Evolutionary conservation across 2,329 filamentous ascomycete species (phyloP).

Genomic region (Colletotrichum tabaci): DNA sequence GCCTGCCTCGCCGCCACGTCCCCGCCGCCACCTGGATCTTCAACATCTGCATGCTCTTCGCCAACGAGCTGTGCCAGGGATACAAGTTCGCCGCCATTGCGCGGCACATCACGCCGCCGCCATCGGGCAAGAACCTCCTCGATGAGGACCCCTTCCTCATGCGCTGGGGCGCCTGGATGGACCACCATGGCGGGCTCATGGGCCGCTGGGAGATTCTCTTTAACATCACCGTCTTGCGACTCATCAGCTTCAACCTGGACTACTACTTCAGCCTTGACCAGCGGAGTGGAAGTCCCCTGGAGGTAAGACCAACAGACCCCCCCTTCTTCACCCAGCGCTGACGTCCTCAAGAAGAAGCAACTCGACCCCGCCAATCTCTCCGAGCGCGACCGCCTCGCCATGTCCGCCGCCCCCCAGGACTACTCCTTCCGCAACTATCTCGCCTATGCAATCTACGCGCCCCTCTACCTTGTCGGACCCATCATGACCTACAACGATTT

Average conservation of each 20-base stretch:
- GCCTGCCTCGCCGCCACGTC: conserved; percentile 78
- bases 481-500: conserved; percentile 99
- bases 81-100: conserved; percentile 80
- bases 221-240: conserved; percentile 91
- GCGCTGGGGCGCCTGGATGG: conserved; percentile 79
- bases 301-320: conserved; percentile 73
- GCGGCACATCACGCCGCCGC: conserved; percentile 59
- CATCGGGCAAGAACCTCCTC: conserved; percentile 46
- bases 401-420: conserved; percentile 79
- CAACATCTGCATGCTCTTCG: conserved; percentile 87
- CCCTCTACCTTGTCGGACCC: conserved; percentile 91
- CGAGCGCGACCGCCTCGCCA: conserved; percentile 87
- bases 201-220: conserved; percentile 97
- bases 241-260: conserved; percentile 98
- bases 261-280: conserved; percentile 91
- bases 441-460: conserved; percentile 91
- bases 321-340: conserved; percentile 59
- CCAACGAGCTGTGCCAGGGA: conserved; percentile 87
- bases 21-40: conserved; percentile 89
- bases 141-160: conserved; percentile 63
- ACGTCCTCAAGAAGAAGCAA: conserved; percentile 94
- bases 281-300: conserved; percentile 75
- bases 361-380: conserved; percentile 89
- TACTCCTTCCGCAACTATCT: conserved; percentile 90
- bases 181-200: conserved; percentile 86